Conservation (phyloP, 2,329 filamentous ascomycete genomes). For the Orbilia javanica region DNA sequence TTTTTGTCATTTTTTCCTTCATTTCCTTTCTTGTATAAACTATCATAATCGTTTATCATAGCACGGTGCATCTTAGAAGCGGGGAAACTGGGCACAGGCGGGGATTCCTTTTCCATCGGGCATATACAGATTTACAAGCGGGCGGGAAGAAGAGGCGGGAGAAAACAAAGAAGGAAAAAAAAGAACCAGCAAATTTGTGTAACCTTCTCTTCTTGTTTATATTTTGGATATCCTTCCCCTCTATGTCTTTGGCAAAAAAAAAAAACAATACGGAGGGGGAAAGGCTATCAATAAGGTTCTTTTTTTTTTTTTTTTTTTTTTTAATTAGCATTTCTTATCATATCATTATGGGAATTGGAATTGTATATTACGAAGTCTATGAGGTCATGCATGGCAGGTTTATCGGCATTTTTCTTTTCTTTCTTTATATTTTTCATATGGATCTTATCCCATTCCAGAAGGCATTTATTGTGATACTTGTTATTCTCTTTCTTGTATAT, state of each 20-base stretch:
- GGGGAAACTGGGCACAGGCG: constrained; percentile 13
- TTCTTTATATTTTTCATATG: background rate
- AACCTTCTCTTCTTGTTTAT: constrained; percentile 55
- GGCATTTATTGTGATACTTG: background rate
- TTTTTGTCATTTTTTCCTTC: constrained; percentile 8
- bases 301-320: constrained; percentile 12
- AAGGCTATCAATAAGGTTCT: background rate
- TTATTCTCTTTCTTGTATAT: constrained; percentile 4
- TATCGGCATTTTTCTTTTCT: background rate
- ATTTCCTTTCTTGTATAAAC: constrained; percentile 10
- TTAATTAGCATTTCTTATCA: constrained; percentile 8
- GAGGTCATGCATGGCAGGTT: constrained; percentile 34
- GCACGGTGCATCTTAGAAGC: constrained; percentile 44
- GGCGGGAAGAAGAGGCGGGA: background rate
- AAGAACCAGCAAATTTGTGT: constrained; percentile 9
- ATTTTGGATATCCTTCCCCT: constrained; percentile 20
- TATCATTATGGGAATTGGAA: constrained; percentile 25
- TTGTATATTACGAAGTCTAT: constrained; percentile 50
- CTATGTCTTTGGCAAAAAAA: too few relatives aligned
- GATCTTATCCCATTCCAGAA: constrained; percentile 5
- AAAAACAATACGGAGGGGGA: background rate
- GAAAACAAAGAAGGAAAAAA: constrained; percentile 1
- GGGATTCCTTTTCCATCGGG: constrained; percentile 16
- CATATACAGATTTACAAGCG: background rate
- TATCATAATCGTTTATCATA: constrained; percentile 15